These are phyloP conservation scores for Tuber indicum DNA, from an alignment of 495 filamentous ascomycete genomes.

Conservation along the genomic window DNA sequence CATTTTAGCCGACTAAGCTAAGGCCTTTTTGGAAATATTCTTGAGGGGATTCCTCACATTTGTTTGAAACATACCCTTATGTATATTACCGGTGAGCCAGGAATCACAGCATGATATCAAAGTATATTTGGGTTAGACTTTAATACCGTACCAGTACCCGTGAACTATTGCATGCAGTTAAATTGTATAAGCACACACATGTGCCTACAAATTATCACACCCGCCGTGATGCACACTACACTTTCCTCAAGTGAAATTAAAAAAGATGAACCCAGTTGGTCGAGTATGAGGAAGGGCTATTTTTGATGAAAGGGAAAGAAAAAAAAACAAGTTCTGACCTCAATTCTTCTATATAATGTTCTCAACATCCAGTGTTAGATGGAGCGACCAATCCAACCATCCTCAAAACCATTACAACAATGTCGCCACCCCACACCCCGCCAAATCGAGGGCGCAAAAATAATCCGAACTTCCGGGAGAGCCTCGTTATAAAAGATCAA, in stretches of 20 bases:
- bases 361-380: background rate
- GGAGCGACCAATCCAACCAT: background rate
- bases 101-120: background rate
- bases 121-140: background rate
- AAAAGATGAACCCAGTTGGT: background rate
- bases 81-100: background rate
- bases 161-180: background rate
- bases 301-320: background rate
- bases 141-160: background rate
- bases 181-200: background rate
- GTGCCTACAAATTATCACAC: background rate
- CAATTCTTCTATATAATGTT: background rate
- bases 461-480: background rate
- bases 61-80: background rate
- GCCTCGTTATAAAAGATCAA: background rate
- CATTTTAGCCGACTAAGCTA: background rate
- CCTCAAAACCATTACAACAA: background rate
- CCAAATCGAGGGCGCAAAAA: background rate
- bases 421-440: background rate
- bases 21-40: background rate
- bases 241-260: background rate
- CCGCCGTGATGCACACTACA: background rate
- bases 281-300: background rate
- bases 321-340: background rate
- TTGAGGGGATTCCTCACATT: background rate